Percentiles rank a stretch among this genome's conserved stretches.
These are phyloP conservation scores for Albifimbria verrucaria DNA, from an alignment of 2,329 filamentous ascomycete species.

Conservation along the genomic window DNA sequence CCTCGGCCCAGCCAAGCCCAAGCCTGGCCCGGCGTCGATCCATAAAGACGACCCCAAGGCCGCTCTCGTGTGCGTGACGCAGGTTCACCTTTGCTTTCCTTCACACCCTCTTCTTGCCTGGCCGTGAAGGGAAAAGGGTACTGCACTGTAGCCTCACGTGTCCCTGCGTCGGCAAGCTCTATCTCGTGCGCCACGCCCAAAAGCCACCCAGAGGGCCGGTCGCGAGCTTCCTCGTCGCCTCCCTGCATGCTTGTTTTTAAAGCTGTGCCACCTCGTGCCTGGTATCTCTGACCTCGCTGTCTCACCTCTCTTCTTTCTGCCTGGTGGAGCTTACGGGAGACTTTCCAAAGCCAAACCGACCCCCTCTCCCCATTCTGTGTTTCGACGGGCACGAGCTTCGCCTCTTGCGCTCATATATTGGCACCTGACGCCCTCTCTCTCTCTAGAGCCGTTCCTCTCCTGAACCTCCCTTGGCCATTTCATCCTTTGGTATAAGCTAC, in stretches of 20 bases:
- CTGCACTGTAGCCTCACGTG: conserved; percentile 2
- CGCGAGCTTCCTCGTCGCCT: not conserved
- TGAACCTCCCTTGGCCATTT: not conserved
- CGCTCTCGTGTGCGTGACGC: not conserved
- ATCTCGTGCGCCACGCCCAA: not conserved
- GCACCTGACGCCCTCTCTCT: not conserved
- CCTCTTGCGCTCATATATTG: not conserved
- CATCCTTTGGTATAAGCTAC: not conserved
- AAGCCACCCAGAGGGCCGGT: not conserved
- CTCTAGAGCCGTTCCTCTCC: not conserved
- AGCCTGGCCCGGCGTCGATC: too few relatives aligned
- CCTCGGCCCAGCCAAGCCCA: not conserved
- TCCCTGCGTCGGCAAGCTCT: not conserved
- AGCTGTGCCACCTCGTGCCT: not conserved
- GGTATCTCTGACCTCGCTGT: not conserved
- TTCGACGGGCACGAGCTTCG: not conserved
- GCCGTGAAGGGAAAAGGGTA: not conserved
- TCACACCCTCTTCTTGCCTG: not conserved
- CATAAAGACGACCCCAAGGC: not conserved
- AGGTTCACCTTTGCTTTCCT: not conserved
- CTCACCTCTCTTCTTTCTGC: too few relatives aligned
- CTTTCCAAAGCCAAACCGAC: too few relatives aligned
- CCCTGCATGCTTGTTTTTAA: not conserved
- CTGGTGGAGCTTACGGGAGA: too few relatives aligned
- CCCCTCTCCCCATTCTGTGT: too few relatives aligned